Percentiles rank a stretch among this genome's conserved stretches.
These are phyloP conservation scores for Pleurotus tuoliensis DNA, from an alignment of 768 basidiomycete species.

Conservation along the genomic window DNA sequence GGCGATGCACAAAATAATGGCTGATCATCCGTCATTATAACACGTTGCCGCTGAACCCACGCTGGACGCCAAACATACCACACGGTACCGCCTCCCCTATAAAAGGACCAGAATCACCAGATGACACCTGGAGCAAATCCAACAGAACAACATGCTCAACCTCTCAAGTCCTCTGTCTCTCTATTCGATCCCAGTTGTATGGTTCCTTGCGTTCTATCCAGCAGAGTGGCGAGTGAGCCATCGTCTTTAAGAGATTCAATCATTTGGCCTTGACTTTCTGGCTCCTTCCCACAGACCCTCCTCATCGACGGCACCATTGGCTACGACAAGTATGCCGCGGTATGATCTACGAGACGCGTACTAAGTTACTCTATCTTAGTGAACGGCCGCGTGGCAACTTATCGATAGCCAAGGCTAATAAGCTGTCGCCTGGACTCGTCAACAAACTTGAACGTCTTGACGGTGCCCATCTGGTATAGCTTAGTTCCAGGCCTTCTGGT, in stretches of 20 bases:
- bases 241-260: too few relatives aligned
- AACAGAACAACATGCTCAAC: neutral
- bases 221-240: constrained; percentile 16
- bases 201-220: constrained; percentile 21
- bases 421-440: constrained; percentile 18
- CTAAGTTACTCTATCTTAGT: constrained; percentile 12
- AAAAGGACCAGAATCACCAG: too few relatives aligned
- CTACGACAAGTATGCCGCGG: constrained; percentile 29
- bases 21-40: too few relatives aligned
- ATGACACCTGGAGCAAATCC: too few relatives aligned
- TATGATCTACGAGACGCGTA: too few relatives aligned
- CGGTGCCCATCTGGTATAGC: constrained; percentile 24
- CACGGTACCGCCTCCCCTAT: too few relatives aligned
- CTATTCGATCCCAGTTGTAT: constrained; percentile 25
- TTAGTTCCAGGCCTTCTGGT: too few relatives aligned
- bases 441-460: constrained; percentile 28
- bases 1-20: too few relatives aligned
- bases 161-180: constrained; percentile 8
- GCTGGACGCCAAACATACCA: too few relatives aligned
- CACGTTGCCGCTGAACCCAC: too few relatives aligned
- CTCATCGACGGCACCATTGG: constrained; percentile 23
- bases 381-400: constrained; percentile 27
- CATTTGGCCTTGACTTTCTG: too few relatives aligned
- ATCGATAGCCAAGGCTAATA: constrained; percentile 18
- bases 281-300: constrained; percentile 14